Percentiles rank a stretch among this genome's conserved stretches.
Conservation (phyloP, 495 filamentous ascomycete species). For the Clohesyomyces aquaticus region DNA sequence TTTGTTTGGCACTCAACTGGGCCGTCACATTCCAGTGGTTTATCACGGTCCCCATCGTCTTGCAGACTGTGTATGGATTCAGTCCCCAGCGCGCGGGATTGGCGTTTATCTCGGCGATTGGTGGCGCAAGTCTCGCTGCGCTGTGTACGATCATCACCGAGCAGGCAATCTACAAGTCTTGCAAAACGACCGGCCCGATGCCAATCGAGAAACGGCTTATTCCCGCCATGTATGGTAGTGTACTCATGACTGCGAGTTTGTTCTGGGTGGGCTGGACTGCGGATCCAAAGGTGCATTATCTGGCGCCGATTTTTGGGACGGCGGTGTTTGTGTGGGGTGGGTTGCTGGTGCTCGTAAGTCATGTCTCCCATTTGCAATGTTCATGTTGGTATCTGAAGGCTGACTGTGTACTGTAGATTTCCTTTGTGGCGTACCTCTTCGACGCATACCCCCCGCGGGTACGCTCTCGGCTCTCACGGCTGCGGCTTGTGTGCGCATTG, state of each 20-base stretch:
- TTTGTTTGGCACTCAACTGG: constrained; percentile 48
- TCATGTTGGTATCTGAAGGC: neutral
- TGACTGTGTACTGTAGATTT: constrained; percentile 38
- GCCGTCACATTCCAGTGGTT: constrained; percentile 50
- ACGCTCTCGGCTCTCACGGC: constrained; percentile 43
- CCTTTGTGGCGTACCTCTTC: constrained; percentile 50
- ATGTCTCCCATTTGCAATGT: neutral
- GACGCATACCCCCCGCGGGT: constrained; percentile 48
- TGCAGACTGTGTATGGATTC: constrained; percentile 47
- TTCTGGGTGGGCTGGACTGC: constrained; percentile 47
- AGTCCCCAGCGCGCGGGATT: constrained; percentile 45
- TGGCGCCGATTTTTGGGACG: constrained; percentile 41
- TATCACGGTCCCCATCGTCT: constrained; percentile 50
- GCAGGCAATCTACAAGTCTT: constrained; percentile 26
- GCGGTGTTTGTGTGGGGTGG: constrained; percentile 43
- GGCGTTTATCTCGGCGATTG: constrained; percentile 45
- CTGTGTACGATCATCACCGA: constrained; percentile 38
- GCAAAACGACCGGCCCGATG: constrained; percentile 18
- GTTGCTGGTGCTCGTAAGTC: constrained; percentile 38
- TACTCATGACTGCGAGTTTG: constrained; percentile 29
- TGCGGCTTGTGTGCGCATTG: constrained; percentile 35
- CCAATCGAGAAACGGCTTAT: constrained; percentile 43
- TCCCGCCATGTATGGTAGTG: constrained; percentile 31
- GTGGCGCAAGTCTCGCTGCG: constrained; percentile 34
- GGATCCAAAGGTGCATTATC: constrained; percentile 29